phyloP scores from a whole-genome alignment of 2,329 filamentous ascomycete genomes.

The Phyllosticta citrichinensis region DNA sequence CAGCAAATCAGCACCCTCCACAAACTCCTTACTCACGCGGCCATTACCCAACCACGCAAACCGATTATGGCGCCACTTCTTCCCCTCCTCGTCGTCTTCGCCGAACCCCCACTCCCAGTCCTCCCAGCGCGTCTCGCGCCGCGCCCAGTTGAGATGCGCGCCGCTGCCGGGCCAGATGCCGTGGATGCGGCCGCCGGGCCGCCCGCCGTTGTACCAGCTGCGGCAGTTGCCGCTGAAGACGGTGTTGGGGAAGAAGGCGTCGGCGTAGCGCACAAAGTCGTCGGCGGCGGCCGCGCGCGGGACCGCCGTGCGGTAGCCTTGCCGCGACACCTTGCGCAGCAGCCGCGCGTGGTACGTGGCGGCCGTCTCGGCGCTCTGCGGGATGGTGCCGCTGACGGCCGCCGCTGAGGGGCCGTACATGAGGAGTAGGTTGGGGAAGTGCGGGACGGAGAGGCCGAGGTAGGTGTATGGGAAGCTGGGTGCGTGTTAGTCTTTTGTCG shows the following conservation, averaged over 20 bases:
- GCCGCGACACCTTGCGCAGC: constrained; percentile 54
- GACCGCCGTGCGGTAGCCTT: constrained; percentile 54
- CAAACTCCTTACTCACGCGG: constrained; percentile 50
- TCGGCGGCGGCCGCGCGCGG: constrained; percentile 51
- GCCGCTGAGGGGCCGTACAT: constrained; percentile 51
- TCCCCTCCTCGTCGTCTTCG: constrained; percentile 10
- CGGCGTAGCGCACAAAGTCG: constrained; percentile 52
- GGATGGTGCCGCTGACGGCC: constrained; percentile 55
- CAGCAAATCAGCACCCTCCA: constrained; percentile 49
- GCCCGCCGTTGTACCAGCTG: constrained; percentile 62
- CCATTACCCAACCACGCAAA: constrained; percentile 61
- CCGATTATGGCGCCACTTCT: constrained; percentile 30
- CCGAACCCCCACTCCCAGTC: constrained; percentile 45
- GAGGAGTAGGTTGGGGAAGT: constrained; percentile 59
- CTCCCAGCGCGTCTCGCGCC: constrained; percentile 48
- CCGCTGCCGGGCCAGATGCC: constrained; percentile 62
- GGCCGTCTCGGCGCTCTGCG: constrained; percentile 57
- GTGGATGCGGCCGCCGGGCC: constrained; percentile 45
- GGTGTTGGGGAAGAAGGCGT: constrained; percentile 42
- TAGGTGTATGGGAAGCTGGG: constrained; percentile 51
- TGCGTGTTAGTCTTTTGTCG: neutral
- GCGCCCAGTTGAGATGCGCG: constrained; percentile 49
- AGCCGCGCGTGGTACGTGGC: constrained; percentile 56
- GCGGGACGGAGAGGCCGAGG: constrained; percentile 51
- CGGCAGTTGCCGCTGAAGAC: constrained; percentile 53